phyloP scores from a whole-genome alignment of 129 eudicot species.

The Calendula officinalis region DNA sequence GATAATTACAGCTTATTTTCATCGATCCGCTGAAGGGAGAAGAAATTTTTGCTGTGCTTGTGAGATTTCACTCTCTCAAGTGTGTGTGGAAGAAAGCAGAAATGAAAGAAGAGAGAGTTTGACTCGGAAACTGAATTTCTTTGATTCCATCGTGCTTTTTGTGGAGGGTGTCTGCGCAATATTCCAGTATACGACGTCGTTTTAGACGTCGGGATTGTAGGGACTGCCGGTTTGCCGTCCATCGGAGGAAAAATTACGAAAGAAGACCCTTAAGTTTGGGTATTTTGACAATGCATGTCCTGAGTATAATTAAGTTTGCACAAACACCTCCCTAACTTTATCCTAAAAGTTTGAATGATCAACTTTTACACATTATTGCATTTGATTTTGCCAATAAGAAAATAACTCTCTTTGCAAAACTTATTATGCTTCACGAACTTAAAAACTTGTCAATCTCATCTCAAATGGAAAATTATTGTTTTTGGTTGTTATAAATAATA shows the following conservation, averaged over 20 bases:
- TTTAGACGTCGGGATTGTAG: conserved; percentile 17
- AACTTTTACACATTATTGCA: background rate
- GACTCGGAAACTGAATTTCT: too few species aligned
- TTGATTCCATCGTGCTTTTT: conserved; percentile 32
- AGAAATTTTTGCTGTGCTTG: conserved; percentile 3
- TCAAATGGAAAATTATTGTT: background rate
- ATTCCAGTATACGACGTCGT: conserved; percentile 28
- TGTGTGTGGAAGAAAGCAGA: background rate
- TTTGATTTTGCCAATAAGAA: background rate
- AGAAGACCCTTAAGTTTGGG: background rate
- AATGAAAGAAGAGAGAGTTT: conserved; percentile 28
- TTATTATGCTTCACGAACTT: background rate
- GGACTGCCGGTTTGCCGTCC: conserved; percentile 20
- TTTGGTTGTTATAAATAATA: background rate
- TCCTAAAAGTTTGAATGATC: background rate
- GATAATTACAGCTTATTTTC: conserved; percentile 1
- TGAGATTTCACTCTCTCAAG: conserved; percentile 5
- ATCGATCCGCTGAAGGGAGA: conserved; percentile 28
- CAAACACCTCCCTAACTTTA: conserved; percentile 10
- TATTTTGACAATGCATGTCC: background rate
- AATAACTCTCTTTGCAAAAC: background rate
- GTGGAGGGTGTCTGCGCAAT: conserved; percentile 27
- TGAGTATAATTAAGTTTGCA: background rate
- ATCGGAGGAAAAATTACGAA: conserved; percentile 1
- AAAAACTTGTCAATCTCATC: background rate